These are phyloP conservation scores for Colletotrichum sp. DNA, from an alignment of 2,329 filamentous ascomycete species.

Conservation along the genomic window DNA sequence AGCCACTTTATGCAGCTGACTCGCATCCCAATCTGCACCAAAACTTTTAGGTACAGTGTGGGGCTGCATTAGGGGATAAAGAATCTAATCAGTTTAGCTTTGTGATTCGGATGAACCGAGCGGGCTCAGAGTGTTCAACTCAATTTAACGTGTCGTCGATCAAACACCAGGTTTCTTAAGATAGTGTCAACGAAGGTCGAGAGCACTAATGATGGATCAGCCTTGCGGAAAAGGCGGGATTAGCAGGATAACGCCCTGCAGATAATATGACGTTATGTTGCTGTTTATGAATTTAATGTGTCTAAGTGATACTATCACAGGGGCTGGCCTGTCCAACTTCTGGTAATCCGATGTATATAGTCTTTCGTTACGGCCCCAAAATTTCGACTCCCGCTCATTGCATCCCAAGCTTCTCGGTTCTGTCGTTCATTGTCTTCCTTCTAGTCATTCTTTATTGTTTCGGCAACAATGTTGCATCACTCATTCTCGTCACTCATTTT, in stretches of 20 bases:
- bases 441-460: background rate
- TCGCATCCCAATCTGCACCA: background rate
- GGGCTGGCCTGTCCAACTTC: background rate
- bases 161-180: background rate
- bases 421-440: background rate
- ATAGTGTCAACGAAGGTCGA: background rate
- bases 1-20: background rate
- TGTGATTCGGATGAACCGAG: background rate
- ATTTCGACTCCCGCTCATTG: no score
- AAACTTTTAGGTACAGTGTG: background rate
- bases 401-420: no score
- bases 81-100: background rate
- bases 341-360: no score
- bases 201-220: background rate
- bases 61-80: background rate
- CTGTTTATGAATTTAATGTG: background rate
- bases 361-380: no score
- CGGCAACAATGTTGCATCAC: background rate
- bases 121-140: background rate
- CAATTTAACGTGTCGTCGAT: background rate
- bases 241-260: background rate
- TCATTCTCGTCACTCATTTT: background rate
- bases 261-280: background rate
- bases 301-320: background rate
- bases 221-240: background rate